These are phyloP conservation scores for Kalmusia sp. DNA, from an alignment of 2,329 filamentous ascomycete genomes.

Conservation along the genomic window DNA sequence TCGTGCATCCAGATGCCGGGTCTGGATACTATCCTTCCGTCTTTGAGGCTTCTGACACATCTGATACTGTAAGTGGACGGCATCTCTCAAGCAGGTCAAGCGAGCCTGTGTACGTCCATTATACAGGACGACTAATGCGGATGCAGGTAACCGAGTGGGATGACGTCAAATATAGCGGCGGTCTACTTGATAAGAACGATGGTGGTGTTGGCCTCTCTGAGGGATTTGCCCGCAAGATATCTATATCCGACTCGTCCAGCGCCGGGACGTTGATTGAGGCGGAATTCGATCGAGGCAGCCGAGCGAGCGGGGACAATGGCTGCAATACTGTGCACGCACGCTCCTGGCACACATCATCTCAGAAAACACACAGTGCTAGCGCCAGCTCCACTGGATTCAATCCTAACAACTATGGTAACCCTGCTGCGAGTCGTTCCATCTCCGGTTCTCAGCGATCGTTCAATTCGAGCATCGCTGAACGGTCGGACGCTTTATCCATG, in stretches of 20 bases:
- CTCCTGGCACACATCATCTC: conserved; percentile 35
- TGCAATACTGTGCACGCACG: conserved; percentile 22
- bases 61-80: conserved; percentile 25
- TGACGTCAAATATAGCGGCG: too few relatives aligned
- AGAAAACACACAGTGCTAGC: conserved; percentile 7
- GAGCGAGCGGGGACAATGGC: conserved; percentile 5
- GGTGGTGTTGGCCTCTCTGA: conserved; percentile 27
- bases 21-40: conserved; percentile 28
- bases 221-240: conserved; percentile 23
- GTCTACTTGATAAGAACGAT: too few relatives aligned
- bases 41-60: conserved; percentile 22
- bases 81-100: too few relatives aligned
- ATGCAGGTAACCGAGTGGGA: conserved; percentile 1
- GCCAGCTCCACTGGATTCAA: conserved; percentile 23
- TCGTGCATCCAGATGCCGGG: conserved; percentile 24
- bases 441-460: conserved; percentile 26
- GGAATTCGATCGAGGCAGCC: conserved; percentile 20
- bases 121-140: not conserved
- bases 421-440: conserved; percentile 14
- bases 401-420: conserved; percentile 27
- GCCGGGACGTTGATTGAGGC: conserved; percentile 26
- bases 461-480: conserved; percentile 34
- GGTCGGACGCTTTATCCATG: conserved; percentile 18
- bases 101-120: too few relatives aligned
- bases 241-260: conserved; percentile 13